Base-by-base conservation (phyloP, 192 early-diverging fungal genomes). In the Gamsiella multidivaricata region DNA sequence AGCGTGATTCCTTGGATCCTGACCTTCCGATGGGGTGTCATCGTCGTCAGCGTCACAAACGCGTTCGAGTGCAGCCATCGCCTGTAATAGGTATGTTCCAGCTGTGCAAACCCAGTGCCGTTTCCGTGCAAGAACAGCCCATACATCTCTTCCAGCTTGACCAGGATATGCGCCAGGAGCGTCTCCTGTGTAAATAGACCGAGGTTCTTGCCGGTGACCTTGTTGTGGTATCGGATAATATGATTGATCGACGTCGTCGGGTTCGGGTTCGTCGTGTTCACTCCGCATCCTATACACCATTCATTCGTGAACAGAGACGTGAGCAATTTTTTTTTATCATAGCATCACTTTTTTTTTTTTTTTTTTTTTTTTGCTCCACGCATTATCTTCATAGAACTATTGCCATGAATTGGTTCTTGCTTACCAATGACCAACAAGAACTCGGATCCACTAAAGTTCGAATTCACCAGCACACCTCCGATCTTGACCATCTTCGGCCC, bases 191-290 rank as follows among this genome's bases (percentile, higher is more conserved):
- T 82, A 31, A 95, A 74, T 12, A 86, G 79, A 12, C 86, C 50
- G 32, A 91, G 79, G 0, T 53, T 57, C 41, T 85, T 83, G 15
- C 84, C 78, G 26, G 85, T 73, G 5, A 62, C 62, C 57, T 76
- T 43, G 70, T 92, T 88, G 58, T 91, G 76, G 34, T 84, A 75
- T 20, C 69, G 72, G 31, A 96, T 92, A 10, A 99, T 54, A 42
- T 93, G 89, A 82, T 96, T 94, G 70, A 99, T 79, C 2, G 92
- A 96, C 1, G 91, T 90, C 2, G 96, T 96, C 1, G 97, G 97
- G 26, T 88, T 82, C 11, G 84, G 65, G 80, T 99, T 99, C 14
- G 89, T 83, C 3, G 95, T 82, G 73, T 98, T 98, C n/a, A 96
- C 65, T 25, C 97, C 97, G 64, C 93, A 93, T 20, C 91, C 91